Base-by-base conservation (phyloP, 768 basidiomycete species). In the Pisolithus albus region DNA sequence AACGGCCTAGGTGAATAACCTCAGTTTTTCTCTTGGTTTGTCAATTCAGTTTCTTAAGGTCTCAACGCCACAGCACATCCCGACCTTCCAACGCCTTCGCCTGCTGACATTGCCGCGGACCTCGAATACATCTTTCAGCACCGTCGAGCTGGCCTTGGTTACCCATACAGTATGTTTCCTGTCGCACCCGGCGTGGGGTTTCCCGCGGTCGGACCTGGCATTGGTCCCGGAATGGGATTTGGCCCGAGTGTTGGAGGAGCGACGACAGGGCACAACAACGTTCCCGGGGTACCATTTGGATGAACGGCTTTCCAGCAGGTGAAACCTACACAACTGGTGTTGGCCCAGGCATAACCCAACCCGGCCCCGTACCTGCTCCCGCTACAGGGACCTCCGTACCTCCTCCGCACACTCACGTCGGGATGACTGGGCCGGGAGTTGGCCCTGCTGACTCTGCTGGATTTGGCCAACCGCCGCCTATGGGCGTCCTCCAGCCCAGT, bases 81-180 rank as follows among this genome's bases (percentile, higher is more conserved):
- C 8, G 68, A 68, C 47, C 61, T 68, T 23, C 49, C 57, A n/a
- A 61, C 76, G 0, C 73, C 83, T 16, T 66, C 77, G 8, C 59
- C 75, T 0, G 62, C 63, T 26, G 82, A 84, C 36, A 72, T 82
- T 30, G 64, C 71, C 24, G 64, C 64, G 40, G 83, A 84, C 59
- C 70, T 83, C 26, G 80, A 82, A 2, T 77, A 72, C 55, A 70
- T 84, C 21, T 71, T 73, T 52, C 76, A 77, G 47, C 70, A 78
- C 42, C 60, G 65, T 44, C 38, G 51, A 37, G 51, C 38, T 16
- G 51, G 51, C n/a, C 46, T 52, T 21, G 51, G 51, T 46, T 47
- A 34, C 19, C 16, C 28, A 7, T 47, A 47, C 13, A 32, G 46
- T 19, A 47, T 47, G 19, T 47, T 47, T 36, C 46, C 46, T 36